Base-by-base conservation (phyloP, 2,329 filamentous ascomycete species). In the Venturia oleaginea region DNA sequence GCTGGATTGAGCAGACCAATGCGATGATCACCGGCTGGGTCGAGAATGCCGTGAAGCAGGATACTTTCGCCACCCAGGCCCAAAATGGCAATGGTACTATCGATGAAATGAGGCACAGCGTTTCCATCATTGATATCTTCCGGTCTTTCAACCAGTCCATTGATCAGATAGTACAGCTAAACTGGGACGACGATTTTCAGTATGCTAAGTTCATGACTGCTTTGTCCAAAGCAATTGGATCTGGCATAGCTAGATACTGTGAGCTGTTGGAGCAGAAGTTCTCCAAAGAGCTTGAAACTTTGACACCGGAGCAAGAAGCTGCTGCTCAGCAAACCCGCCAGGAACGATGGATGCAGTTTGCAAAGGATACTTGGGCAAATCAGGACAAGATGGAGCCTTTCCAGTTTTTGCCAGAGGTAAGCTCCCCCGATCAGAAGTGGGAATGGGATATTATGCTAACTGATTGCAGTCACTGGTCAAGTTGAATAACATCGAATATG, bases 171-270 rank as follows among this genome's bases (percentile, higher is more conserved):
- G 86, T 90, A 63, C 82, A 91, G 69, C 82, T 99, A 13, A 86
- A 92, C 66, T 99, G 94, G 94, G 89, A 92, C 68, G 91, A 97
- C 73, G 91, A 96, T 71, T 81, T 96, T 43, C 92, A 96, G 68
- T 90, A 96, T 73, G 93, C 94, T 46, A 91, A 92, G 67, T 99
- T 99, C 76, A 97, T 97, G 92, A 99, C 94, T 19, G 86, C 91
- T 1, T 80, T 97, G 19, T 87, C 92, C 17, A 95, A 92, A 71
- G 88, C 89, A 0, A 91, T 97, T 66, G 88, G 92, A 1, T 82
- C 84, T 59, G 92, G 91, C 22, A 84, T 99, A 59, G 88, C 90
- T 15, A 86, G 86, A 69, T 99, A 99, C 74, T 99, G 94, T 73
- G 94, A 99, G 72, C 80, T 93, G 57, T 81, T 97, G 32, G 94